phyloP scores from a whole-genome alignment of 441 rosid genomes.

The Corymbia citriodora region DNA sequence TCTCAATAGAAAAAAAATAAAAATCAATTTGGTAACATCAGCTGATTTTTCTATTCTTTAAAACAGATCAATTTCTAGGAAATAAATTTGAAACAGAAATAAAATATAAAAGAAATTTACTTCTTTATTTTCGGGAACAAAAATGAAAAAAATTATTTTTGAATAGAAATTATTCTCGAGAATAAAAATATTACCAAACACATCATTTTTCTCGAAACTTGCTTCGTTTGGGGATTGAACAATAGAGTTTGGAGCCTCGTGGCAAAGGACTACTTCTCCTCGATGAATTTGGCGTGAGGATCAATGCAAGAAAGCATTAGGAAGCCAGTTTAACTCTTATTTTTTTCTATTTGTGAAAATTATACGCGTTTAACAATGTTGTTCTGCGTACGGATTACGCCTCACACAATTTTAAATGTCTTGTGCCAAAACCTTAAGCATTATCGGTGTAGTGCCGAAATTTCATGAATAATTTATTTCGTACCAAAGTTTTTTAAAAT shows the following conservation, averaged over 20 bases:
- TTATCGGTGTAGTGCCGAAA: not conserved
- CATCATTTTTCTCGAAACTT: not conserved
- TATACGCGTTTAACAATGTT: not conserved
- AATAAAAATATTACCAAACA: too few relatives aligned
- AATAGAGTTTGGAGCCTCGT: not conserved
- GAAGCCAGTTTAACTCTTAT: not conserved
- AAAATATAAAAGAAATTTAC: too few relatives aligned
- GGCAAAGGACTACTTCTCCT: not conserved
- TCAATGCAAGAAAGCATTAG: not conserved
- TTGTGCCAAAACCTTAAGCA: not conserved
- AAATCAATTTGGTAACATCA: too few relatives aligned
- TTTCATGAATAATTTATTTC: not conserved
- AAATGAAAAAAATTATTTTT: too few relatives aligned
- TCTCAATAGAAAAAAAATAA: too few relatives aligned
- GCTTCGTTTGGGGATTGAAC: not conserved
- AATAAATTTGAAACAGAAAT: too few relatives aligned
- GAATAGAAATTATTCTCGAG: too few relatives aligned
- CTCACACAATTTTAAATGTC: not conserved
- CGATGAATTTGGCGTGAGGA: not conserved
- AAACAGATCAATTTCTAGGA: too few relatives aligned
- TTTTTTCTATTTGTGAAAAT: not conserved
- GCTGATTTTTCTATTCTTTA: too few relatives aligned
- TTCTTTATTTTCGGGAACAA: too few relatives aligned
- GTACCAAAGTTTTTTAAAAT: not conserved
- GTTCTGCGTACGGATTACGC: not conserved